These are phyloP conservation scores for Amborella trichopoda DNA, from an alignment of 164 flowering plant genomes.

Conservation along the genomic window DNA sequence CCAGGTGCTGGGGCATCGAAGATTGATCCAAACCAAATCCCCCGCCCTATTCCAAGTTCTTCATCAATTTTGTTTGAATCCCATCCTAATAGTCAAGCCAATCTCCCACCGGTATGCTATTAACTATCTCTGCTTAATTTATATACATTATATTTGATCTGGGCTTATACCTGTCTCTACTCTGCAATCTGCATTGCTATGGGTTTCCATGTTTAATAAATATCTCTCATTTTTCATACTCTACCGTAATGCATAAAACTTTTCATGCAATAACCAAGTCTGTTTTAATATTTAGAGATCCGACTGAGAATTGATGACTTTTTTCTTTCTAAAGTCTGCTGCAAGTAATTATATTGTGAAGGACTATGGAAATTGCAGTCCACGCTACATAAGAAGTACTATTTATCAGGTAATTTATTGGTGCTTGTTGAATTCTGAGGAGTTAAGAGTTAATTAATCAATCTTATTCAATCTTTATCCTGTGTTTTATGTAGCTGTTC, in stretches of 20 bases:
- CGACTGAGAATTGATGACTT: no score
- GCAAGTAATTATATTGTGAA: constrained; percentile 75
- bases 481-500: no score
- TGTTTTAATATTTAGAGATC: background rate
- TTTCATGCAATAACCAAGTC: background rate
- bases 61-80: constrained; percentile 54
- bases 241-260: background rate
- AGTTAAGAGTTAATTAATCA: no score
- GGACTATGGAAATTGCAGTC: constrained; percentile 97
- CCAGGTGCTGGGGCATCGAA: constrained; percentile 50
- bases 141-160: background rate
- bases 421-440: no score
- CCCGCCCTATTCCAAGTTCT: constrained; percentile 67
- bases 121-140: background rate
- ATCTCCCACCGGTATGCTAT: constrained; percentile 71
- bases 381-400: constrained; percentile 95
- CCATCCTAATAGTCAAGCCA: constrained; percentile 79
- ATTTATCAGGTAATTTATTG: constrained; percentile 65
- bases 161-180: background rate
- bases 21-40: constrained; percentile 94
- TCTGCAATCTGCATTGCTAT: background rate
- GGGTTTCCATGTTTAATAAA: background rate
- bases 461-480: no score
- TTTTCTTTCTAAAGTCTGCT: constrained; percentile 57
- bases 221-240: background rate